phyloP scores from a whole-genome alignment of 2,329 filamentous ascomycete genomes.

The Penicillium digitatum region DNA sequence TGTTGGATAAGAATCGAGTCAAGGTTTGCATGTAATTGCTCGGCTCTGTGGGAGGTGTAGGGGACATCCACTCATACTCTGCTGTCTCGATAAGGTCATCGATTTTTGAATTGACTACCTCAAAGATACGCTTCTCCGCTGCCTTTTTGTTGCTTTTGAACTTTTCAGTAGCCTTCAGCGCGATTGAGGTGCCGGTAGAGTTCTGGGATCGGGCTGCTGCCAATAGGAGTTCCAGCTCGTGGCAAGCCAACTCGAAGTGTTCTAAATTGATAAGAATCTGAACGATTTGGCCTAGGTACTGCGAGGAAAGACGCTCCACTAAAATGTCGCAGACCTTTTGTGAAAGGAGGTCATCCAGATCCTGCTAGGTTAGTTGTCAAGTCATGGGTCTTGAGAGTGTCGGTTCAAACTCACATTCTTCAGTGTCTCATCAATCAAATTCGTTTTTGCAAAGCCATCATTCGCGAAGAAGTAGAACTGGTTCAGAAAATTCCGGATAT shows the following conservation, averaged over 20 bases:
- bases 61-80: constrained; percentile 83
- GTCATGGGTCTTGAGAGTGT: neutral
- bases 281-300: constrained; percentile 95
- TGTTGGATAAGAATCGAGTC: constrained; percentile 87
- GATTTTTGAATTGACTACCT: constrained; percentile 97
- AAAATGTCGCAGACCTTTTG: constrained; percentile 87
- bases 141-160: constrained; percentile 91
- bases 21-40: constrained; percentile 95
- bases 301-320: constrained; percentile 80
- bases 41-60: constrained; percentile 63
- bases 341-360: constrained; percentile 89
- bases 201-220: constrained; percentile 79
- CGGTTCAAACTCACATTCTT: constrained; percentile 57
- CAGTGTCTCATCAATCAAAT: constrained; percentile 85
- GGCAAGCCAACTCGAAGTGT: constrained; percentile 91
- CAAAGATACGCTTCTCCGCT: constrained; percentile 95
- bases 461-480: constrained; percentile 98
- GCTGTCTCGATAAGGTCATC: constrained; percentile 95
- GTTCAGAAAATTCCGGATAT: constrained; percentile 95
- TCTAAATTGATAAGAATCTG: constrained; percentile 97
- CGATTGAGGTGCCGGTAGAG: constrained; percentile 71
- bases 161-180: constrained; percentile 75
- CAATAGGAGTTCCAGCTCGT: constrained; percentile 80
- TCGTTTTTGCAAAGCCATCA: constrained; percentile 88
- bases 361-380: constrained; percentile 47